A percentile compares a stretch with the other conserved stretches of the same genome.
These are phyloP conservation scores for Monosporascus sp. DNA, from an alignment of 2,329 filamentous ascomycete genomes.

Conservation along the genomic window DNA sequence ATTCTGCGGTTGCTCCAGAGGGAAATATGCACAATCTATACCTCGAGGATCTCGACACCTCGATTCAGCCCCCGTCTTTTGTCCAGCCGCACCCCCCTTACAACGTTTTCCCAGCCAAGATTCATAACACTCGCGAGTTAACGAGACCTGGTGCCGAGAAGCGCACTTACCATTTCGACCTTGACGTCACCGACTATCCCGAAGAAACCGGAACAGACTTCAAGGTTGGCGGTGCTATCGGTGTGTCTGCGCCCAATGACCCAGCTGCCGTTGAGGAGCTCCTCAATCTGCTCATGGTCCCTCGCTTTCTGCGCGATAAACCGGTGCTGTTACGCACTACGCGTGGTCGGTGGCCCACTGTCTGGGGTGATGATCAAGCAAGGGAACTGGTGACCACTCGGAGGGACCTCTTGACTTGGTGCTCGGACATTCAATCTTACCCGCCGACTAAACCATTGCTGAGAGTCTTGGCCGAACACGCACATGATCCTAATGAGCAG, in stretches of 20 bases:
- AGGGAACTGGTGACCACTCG: slow-evolving; percentile 86
- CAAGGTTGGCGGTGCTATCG: slow-evolving; percentile 93
- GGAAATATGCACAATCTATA: slow-evolving; percentile 22
- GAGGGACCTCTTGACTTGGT: slow-evolving; percentile 92
- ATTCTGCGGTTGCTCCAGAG: slow-evolving; percentile 24
- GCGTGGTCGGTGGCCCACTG: slow-evolving; percentile 87
- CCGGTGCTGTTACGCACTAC: slow-evolving; percentile 73
- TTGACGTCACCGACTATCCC: slow-evolving; percentile 94
- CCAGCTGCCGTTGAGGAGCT: slow-evolving; percentile 72
- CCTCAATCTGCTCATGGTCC: slow-evolving; percentile 75
- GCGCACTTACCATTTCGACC: slow-evolving; percentile 93
- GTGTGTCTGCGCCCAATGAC: slow-evolving; percentile 85
- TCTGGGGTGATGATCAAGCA: slow-evolving; percentile 88
- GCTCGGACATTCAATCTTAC: slow-evolving; percentile 86
- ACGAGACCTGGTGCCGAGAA: slow-evolving; percentile 89
- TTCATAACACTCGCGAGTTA: slow-evolving; percentile 79
- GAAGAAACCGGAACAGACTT: slow-evolving; percentile 82
- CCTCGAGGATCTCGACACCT: slow-evolving; percentile 47
- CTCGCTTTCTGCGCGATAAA: slow-evolving; percentile 78
- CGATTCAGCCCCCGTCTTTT: slow-evolving; percentile 73
- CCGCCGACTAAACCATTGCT: slow-evolving; percentile 85
- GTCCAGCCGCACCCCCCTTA: slow-evolving; percentile 95
- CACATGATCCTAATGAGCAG: slow-evolving; percentile 73
- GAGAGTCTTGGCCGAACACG: slow-evolving; percentile 79
- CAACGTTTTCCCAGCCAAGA: slow-evolving; percentile 82